Evolutionary conservation across 2,329 filamentous ascomycete species (phyloP), one percentile per base, ranked within the genome.

Genomic region (Trichophyton benhamiae): DNA sequence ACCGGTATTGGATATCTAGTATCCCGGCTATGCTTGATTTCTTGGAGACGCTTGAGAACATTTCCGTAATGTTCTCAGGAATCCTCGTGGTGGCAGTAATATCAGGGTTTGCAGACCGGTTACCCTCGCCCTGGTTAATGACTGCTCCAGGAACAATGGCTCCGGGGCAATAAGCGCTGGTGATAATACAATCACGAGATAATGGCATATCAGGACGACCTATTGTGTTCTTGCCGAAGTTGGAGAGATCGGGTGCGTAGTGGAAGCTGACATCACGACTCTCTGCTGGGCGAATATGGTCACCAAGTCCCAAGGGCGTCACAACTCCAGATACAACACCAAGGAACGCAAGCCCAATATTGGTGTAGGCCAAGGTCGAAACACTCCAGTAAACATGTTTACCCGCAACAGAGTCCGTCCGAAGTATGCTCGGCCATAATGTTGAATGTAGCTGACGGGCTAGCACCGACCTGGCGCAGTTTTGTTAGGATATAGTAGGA

Each of bases 231-330:
- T 62, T 57, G 2, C 72, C 61, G 60, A 79, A 79, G 20, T 67
- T 38, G 60, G 80, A 79, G 7, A 65, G 20, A 52, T 52, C 46
- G 13, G 46, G 46, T 11, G 22, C 46, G 13, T 52, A 52, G 8
- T 13, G 20, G 25, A 52, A 52, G 0, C 62, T 52, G 0, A 63
- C 36, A 2, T 63, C 59, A 5, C 65, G 62, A 1, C 67, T 62
- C 0, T 60, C 17, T 2, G 58, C 58, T 0, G 67, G 66, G 0
- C 66, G 67, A 33, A 78, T 63, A 3, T 69, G 66, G 4, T 79
- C 73, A 49, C 75, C 75, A 0, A 80, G 68, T 0, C 78, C 78
- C 3, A 80, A 67, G 0, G 78, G 78, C 0, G 77, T 79, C 2
- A 79, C 68, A 2, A 80, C 70, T 22, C 76, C 73, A 1, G 78